Conservation (phyloP, 257 asterid species). For the Solanum microdontum region DNA sequence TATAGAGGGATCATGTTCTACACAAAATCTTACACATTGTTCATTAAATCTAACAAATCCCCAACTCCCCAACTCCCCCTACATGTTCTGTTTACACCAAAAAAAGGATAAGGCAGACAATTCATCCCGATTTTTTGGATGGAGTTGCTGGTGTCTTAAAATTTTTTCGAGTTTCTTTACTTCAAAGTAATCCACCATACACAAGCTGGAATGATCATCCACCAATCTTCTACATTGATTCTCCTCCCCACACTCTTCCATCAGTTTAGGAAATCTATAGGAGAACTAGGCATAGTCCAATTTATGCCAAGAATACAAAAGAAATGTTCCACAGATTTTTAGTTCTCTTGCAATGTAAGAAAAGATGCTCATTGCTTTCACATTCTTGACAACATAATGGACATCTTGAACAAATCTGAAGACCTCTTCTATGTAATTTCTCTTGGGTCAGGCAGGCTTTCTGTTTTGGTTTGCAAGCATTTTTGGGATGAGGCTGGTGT, state of each 20-base stretch:
- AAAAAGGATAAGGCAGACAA: background rate
- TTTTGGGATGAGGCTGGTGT: background rate
- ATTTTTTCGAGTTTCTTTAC: background rate
- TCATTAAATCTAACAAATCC: background rate
- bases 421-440: background rate
- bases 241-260: background rate
- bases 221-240: background rate
- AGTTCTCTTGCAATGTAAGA: background rate
- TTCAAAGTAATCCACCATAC: background rate
- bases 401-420: background rate
- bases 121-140: background rate
- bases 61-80: background rate
- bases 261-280: background rate
- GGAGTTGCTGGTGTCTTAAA: background rate
- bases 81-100: background rate
- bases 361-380: background rate
- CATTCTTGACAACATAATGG: background rate
- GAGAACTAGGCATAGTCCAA: background rate
- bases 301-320: background rate
- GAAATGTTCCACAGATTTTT: background rate
- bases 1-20: background rate
- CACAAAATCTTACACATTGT: background rate
- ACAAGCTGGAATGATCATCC: background rate
- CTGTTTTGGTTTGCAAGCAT: background rate
- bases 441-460: background rate